A percentile compares a stretch with the other conserved stretches of the same genome.
Evolutionary conservation across 768 basidiomycete genomes (phyloP).

Genomic region (Tylopilus sp.): DNA sequence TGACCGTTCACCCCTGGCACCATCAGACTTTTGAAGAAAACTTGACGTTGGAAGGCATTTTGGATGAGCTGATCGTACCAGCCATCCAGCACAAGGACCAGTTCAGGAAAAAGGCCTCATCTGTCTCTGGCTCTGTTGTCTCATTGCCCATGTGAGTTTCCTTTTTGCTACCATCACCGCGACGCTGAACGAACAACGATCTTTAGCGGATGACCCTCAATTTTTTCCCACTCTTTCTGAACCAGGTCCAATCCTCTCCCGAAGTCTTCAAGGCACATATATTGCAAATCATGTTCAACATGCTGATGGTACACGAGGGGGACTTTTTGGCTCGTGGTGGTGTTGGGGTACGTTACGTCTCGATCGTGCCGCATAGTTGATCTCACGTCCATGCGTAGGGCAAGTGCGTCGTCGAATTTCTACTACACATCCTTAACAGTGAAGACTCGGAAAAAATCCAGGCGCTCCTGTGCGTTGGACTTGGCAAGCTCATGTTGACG

Average conservation of each 20-base stretch:
- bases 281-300: slow-evolving; percentile 79
- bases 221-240: slow-evolving; percentile 77
- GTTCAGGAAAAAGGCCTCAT: slow-evolving; percentile 66
- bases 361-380: neutral
- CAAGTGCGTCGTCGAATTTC: slow-evolving; percentile 63
- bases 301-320: slow-evolving; percentile 75
- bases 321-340: slow-evolving; percentile 55
- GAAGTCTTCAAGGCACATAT: slow-evolving; percentile 64
- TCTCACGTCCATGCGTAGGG: slow-evolving; percentile 27
- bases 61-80: slow-evolving; percentile 86
- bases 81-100: slow-evolving; percentile 83
- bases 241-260: slow-evolving; percentile 65
- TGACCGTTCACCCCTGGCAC: neutral
- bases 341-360: slow-evolving; percentile 35
- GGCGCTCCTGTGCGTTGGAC: slow-evolving; percentile 72
- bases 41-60: slow-evolving; percentile 65
- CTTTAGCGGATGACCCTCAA: slow-evolving; percentile 34
- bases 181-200: neutral
- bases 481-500: slow-evolving; percentile 80
- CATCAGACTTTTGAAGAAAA: slow-evolving; percentile 59
- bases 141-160: slow-evolving; percentile 53
- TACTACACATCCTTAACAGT: slow-evolving; percentile 42
- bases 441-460: slow-evolving; percentile 64
- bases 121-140: slow-evolving; percentile 67
- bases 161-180: neutral